phyloP scores from a whole-genome alignment of 1,284 basidiomycete species.

The Prillingera fragicola region DNA sequence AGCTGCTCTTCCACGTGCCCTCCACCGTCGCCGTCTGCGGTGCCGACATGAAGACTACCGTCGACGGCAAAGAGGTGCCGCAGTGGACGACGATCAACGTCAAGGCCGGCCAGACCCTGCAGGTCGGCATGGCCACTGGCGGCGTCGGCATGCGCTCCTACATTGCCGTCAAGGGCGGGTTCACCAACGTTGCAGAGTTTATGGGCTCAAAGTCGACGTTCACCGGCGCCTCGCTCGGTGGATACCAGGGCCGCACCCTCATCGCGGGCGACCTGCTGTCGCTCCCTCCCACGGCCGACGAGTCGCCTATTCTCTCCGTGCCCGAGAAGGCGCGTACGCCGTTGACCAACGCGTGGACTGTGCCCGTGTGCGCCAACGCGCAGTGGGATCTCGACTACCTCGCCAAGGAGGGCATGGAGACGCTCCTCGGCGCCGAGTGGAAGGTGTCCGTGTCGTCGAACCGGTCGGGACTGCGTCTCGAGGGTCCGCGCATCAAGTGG shows the following conservation, averaged over 20 bases:
- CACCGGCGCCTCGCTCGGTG: slow-evolving; percentile 31
- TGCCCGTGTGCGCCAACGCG: slow-evolving; percentile 15
- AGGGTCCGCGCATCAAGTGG: slow-evolving; percentile 56
- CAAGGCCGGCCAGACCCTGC: slow-evolving; percentile 51
- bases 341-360: slow-evolving; percentile 14
- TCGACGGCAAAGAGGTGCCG: slow-evolving; percentile 49
- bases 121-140: slow-evolving; percentile 42
- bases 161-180: slow-evolving; percentile 57
- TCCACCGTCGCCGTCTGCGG: slow-evolving; percentile 59
- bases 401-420: slow-evolving; percentile 20
- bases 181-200: slow-evolving; percentile 56
- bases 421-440: slow-evolving; percentile 34
- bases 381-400: slow-evolving; percentile 24
- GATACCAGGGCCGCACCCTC: slow-evolving; percentile 53
- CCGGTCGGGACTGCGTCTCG: slow-evolving; percentile 43
- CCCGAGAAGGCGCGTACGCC: slow-evolving; percentile 7
- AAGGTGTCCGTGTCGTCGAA: slow-evolving; percentile 40
- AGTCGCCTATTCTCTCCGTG: slow-evolving; percentile 4
- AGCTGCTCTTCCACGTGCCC: slow-evolving; percentile 53
- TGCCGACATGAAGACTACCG: slow-evolving; percentile 49
- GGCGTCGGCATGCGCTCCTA: slow-evolving; percentile 57
- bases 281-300: slow-evolving; percentile 1
- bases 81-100: slow-evolving; percentile 57
- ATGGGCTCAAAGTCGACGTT: slow-evolving; percentile 53
- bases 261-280: slow-evolving; percentile 38